phyloP scores from a whole-genome alignment of 2,329 filamentous ascomycete species.

The Trichoderma endophyticum region DNA sequence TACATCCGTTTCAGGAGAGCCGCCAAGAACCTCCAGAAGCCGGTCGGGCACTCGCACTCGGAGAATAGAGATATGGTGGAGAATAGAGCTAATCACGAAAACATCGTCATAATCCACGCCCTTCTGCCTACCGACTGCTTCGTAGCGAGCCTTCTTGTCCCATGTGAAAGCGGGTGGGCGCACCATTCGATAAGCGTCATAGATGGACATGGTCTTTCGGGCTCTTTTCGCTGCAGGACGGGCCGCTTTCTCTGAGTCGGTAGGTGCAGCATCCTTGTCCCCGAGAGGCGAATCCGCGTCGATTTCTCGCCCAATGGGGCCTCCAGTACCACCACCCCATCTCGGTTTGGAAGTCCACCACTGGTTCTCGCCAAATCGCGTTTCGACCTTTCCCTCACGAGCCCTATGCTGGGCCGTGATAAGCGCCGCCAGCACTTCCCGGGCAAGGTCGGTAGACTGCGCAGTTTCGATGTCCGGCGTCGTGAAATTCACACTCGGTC shows the following conservation, averaged over 20 bases:
- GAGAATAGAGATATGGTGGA: conserved; percentile 59
- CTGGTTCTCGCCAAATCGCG: conserved; percentile 53
- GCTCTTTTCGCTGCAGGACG: conserved; percentile 43
- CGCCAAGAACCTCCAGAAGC: conserved; percentile 52
- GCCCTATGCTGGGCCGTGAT: conserved; percentile 62
- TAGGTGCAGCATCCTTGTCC: conserved; percentile 42
- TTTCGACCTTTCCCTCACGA: conserved; percentile 55
- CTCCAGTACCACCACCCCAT: conserved; percentile 62
- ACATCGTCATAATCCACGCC: conserved; percentile 56
- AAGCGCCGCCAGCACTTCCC: conserved; percentile 59
- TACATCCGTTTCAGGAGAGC: conserved; percentile 37
- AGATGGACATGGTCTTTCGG: conserved; percentile 55
- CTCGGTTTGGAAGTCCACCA: conserved; percentile 62
- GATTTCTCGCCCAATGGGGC: conserved; percentile 60
- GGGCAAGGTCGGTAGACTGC: conserved; percentile 58
- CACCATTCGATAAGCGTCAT: conserved; percentile 63
- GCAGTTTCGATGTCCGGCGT: conserved; percentile 47
- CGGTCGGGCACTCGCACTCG: conserved; percentile 55
- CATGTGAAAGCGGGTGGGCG: conserved; percentile 55
- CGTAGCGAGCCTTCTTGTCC: conserved; percentile 59
- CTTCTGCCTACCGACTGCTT: conserved; percentile 50
- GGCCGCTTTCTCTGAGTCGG: conserved; percentile 26
- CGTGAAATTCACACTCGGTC: conserved; percentile 52
- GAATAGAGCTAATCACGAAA: conserved; percentile 58
- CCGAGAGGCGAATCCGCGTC: conserved; percentile 45